Evolutionary conservation across 371 early-diverging fungal genomes (phyloP), one percentile per base, ranked within the genome.

Genomic region (Rhizopus stolonifer): DNA sequence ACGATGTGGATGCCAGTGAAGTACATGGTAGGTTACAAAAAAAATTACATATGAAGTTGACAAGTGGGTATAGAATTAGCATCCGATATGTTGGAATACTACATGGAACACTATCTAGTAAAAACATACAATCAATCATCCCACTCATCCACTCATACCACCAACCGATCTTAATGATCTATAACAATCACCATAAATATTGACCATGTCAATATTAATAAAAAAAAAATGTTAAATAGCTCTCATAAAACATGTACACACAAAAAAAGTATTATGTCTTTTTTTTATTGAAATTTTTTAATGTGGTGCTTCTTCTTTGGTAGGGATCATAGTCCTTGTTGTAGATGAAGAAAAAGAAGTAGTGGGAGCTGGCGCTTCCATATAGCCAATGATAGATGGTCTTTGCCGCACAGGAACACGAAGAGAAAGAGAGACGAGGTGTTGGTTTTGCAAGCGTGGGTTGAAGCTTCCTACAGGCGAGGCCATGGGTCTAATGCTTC

Each of bases 341-440:
- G 74, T 74, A 3, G 70, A 68, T 15, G 74, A 70, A 13, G 70
- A 74, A 57, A 70, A 68, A 8, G 74, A 66, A 4, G 55, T 64
- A 2, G 70, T 70, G 6, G 66, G 64, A 18, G 15, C 26, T 10
- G 63, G n/a, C n/a, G n/a, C 55, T 14, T 58, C 55, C 60, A 61
- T 58, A 39, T 65, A 67, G n/a, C 50, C 64, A 29, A 54, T 29
- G 64, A 69, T 60, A 2, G 61, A 42, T 2, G 69, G 70, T 17
- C 64, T 52, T 26, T 55, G 57, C 1, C 42, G 54, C n/a, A 33
- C 43, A 18, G 39, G 56, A 11, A n/a, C 8, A 6, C 38, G n/a
- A 15, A 65, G 46, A 1, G 62, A 52, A 22, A 68, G 21, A n/a
- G 62, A 64, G 1, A 60, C 54, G 9, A 67, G 46, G 42, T 67